Conservation (phyloP, 2,329 filamentous ascomycete genomes). For the Colletotrichum sp. region DNA sequence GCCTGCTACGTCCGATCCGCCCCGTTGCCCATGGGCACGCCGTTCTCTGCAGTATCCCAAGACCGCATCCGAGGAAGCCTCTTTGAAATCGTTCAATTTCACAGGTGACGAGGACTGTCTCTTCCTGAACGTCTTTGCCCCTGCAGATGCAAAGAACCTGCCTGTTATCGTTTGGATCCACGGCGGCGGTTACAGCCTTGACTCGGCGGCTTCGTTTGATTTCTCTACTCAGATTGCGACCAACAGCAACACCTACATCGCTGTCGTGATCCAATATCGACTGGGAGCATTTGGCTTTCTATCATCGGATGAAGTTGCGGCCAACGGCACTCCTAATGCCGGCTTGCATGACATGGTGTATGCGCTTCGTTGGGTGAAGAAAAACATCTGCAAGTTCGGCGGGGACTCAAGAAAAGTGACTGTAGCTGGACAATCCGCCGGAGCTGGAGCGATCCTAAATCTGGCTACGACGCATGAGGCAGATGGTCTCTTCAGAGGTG, state of each 20-base stretch:
- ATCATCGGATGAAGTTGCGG: constrained; percentile 12
- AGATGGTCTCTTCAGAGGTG: neutral
- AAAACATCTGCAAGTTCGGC: constrained; percentile 21
- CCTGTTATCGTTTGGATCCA: constrained; percentile 22
- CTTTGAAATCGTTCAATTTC: neutral
- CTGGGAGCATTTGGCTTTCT: constrained; percentile 19
- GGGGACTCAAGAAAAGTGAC: constrained; percentile 12
- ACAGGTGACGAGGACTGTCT: constrained; percentile 33
- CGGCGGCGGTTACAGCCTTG: constrained; percentile 19
- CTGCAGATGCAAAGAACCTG: constrained; percentile 18
- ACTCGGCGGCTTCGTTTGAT: neutral
- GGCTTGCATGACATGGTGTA: constrained; percentile 19
- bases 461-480: neutral
- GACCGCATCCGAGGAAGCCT: neutral
- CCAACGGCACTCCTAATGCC: constrained; percentile 17
- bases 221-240: neutral
- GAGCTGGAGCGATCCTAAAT: neutral
- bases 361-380: constrained; percentile 20
- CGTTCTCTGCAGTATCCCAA: neutral
- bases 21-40: constrained; percentile 2
- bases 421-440: neutral
- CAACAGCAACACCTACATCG: constrained; percentile 1
- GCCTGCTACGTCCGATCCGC: neutral
- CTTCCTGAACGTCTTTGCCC: constrained; percentile 34
- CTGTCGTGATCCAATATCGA: constrained; percentile 12